Evolutionary conservation across 768 basidiomycete genomes (phyloP).

Genomic region (Sporobolomyces pararoseus): DNA sequence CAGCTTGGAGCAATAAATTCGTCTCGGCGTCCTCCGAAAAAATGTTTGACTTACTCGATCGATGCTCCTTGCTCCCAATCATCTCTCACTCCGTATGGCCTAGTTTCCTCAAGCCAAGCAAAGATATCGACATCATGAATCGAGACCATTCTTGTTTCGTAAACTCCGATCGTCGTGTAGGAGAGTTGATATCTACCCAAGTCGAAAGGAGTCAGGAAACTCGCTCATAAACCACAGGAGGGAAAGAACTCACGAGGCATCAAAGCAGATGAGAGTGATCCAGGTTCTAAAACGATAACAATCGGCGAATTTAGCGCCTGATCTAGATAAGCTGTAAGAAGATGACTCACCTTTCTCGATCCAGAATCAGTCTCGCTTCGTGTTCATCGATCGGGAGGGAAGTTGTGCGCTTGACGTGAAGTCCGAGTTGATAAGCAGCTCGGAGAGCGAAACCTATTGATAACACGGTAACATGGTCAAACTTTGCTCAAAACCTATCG

Average conservation of each 20-base stretch:
- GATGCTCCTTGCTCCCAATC: slow-evolving; percentile 30
- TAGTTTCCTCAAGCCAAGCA: slow-evolving; percentile 23
- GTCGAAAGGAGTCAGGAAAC: neutral
- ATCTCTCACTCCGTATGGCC: slow-evolving; percentile 24
- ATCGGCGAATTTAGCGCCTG: neutral
- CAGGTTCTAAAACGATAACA: neutral
- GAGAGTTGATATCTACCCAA: slow-evolving; percentile 7
- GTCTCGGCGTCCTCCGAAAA: too few relatives aligned
- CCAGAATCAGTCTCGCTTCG: slow-evolving; percentile 31
- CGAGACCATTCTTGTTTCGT: slow-evolving; percentile 26
- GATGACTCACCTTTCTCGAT: slow-evolving; percentile 33
- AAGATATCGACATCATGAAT: slow-evolving; percentile 1
- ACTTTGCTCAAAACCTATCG: neutral
- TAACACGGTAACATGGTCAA: neutral
- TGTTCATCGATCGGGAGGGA: slow-evolving; percentile 25
- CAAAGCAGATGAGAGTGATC: slow-evolving; percentile 13
- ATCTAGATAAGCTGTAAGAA: too few relatives aligned
- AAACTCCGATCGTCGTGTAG: neutral
- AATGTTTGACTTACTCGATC: slow-evolving; percentile 4
- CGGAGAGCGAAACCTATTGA: neutral
- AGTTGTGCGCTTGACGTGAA: slow-evolving; percentile 8
- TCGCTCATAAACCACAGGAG: too few relatives aligned
- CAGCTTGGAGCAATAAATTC: too few relatives aligned
- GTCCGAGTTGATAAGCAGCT: slow-evolving; percentile 22
- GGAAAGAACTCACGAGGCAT: neutral